Percentiles rank a stretch among this genome's conserved stretches.
Conservation (phyloP, 139 green algal species). For the Zygnema circumcarinatum region DNA sequence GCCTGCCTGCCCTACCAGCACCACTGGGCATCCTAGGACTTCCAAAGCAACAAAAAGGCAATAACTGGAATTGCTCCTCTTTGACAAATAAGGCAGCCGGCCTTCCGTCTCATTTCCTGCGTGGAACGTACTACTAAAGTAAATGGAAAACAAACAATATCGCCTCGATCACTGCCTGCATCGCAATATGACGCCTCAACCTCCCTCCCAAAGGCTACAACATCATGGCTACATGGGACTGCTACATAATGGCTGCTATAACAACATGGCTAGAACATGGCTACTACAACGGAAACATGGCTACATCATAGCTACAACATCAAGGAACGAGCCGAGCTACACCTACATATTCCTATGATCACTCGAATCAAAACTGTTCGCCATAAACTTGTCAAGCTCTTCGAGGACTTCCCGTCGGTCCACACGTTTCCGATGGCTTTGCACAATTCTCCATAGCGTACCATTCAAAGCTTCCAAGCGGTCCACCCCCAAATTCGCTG, state of each 20-base stretch:
- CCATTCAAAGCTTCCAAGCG: slow-evolving; percentile 22
- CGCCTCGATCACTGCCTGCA: too few species aligned
- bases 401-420: slow-evolving; percentile 22
- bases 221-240: neutral
- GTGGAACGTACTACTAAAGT: too few species aligned
- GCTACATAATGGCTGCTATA: neutral
- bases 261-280: neutral
- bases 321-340: neutral
- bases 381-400: slow-evolving; percentile 22
- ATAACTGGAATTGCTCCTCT: too few species aligned
- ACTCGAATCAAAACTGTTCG: neutral
- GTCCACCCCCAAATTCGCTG: slow-evolving; percentile 1
- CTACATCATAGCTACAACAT: neutral
- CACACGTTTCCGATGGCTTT: slow-evolving; percentile 20
- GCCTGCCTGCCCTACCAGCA: too few species aligned
- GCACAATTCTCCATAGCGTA: slow-evolving; percentile 8
- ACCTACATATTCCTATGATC: neutral
- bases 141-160: too few species aligned
- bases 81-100: too few species aligned
- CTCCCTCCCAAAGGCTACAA: neutral
- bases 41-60: too few species aligned
- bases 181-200: too few species aligned
- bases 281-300: neutral
- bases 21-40: too few species aligned
- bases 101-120: too few species aligned